phyloP scores from a whole-genome alignment of 345 rosid species.

The Erysimum cheiranthoides region DNA sequence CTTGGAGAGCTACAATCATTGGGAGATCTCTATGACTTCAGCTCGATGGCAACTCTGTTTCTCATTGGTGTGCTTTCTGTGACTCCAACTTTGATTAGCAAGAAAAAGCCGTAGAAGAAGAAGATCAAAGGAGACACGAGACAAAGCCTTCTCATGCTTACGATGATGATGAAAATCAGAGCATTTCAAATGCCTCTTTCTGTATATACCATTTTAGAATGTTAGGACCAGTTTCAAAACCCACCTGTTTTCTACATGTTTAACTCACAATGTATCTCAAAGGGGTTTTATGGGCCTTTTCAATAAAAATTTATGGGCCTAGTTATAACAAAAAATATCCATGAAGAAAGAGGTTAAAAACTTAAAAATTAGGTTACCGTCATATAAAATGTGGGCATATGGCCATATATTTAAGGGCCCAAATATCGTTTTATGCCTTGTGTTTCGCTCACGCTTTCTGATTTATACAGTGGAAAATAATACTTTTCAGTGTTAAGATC shows the following conservation, averaged over 20 bases:
- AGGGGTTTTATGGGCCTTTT: slow-evolving; percentile 14
- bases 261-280: slow-evolving; percentile 11
- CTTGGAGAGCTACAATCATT: slow-evolving; percentile 84
- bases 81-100: slow-evolving; percentile 75
- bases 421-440: neutral
- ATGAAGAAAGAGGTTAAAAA: neutral
- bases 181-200: slow-evolving; percentile 5
- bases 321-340: neutral
- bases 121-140: slow-evolving; percentile 28
- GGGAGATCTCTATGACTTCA: slow-evolving; percentile 87
- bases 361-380: too few relatives aligned
- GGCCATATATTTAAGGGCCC: neutral
- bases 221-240: slow-evolving; percentile 22
- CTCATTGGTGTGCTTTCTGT: slow-evolving; percentile 77
- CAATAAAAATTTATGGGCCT: neutral
- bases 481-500: neutral
- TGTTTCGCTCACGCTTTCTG: neutral
- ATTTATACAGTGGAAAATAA: neutral
- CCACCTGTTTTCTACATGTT: slow-evolving; percentile 21
- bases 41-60: slow-evolving; percentile 79
- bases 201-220: slow-evolving; percentile 38
- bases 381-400: too few relatives aligned
- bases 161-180: slow-evolving; percentile 22
- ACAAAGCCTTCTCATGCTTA: slow-evolving; percentile 20
- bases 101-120: slow-evolving; percentile 48